Percentiles rank a stretch among this genome's conserved stretches.
These are phyloP conservation scores for Phytopythium delawarense DNA, from an alignment of 352 stramenopile genomes.

Conservation along the genomic window DNA sequence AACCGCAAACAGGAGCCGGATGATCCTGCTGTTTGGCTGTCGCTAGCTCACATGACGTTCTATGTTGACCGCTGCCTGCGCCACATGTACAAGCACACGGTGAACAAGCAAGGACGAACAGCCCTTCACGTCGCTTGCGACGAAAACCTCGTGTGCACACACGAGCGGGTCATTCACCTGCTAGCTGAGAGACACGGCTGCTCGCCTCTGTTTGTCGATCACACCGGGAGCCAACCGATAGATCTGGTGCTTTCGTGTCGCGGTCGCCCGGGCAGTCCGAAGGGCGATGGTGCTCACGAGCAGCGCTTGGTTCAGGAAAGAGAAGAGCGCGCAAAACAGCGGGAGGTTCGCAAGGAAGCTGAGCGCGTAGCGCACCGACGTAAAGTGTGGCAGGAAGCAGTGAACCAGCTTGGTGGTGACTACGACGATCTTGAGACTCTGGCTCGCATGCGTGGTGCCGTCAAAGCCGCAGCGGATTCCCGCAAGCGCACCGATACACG, in stretches of 20 bases:
- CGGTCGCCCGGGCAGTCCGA: constrained; percentile 55
- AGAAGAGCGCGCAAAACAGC: constrained; percentile 19
- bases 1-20: constrained; percentile 18
- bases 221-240: constrained; percentile 32
- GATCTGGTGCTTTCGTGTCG: constrained; percentile 47
- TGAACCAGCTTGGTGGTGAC: constrained; percentile 33
- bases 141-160: constrained; percentile 79
- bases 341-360: constrained; percentile 26
- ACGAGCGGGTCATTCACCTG: constrained; percentile 58
- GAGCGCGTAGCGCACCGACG: constrained; percentile 29
- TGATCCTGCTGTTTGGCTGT: constrained; percentile 47
- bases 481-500: not conserved
- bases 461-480: constrained; percentile 20
- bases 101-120: constrained; percentile 60
- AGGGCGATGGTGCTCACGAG: constrained; percentile 32
- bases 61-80: constrained; percentile 58
- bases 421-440: constrained; percentile 61
- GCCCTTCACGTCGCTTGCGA: constrained; percentile 72
- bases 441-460: constrained; percentile 25
- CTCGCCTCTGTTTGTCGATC: constrained; percentile 46
- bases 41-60: constrained; percentile 42
- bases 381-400: constrained; percentile 32
- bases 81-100: constrained; percentile 56
- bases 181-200: constrained; percentile 50
- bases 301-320: constrained; percentile 22